phyloP scores from a whole-genome alignment of 2,329 filamentous ascomycete genomes.

The Alternaria infectoria region DNA sequence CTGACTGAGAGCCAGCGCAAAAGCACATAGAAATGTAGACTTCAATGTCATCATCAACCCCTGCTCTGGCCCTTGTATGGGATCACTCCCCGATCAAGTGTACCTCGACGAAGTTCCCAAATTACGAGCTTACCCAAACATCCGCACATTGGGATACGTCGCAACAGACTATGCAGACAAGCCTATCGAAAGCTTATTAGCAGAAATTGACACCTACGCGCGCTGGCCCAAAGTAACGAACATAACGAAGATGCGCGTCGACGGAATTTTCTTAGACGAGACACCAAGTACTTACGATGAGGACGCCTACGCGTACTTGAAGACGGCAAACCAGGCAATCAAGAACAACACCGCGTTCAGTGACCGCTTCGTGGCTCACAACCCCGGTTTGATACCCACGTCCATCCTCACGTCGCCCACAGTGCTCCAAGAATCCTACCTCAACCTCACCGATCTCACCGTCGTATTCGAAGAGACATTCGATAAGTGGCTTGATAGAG shows the following conservation, averaged over 20 bases:
- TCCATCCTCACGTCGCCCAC: conserved; percentile 23
- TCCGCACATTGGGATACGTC: conserved; percentile 59
- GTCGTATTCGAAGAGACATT: conserved; percentile 43
- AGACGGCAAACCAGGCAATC: conserved; percentile 24
- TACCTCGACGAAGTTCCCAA: conserved; percentile 51
- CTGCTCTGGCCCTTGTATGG: conserved; percentile 47
- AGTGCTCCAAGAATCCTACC: conserved; percentile 30
- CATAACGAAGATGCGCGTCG: conserved; percentile 51
- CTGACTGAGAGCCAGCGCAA: conserved; percentile 23
- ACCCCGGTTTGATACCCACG: conserved; percentile 32
- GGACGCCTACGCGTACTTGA: conserved; percentile 31
- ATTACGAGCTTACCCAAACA: conserved; percentile 54
- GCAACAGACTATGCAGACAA: conserved; percentile 56
- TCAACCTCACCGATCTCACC: conserved; percentile 41
- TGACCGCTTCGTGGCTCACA: conserved; percentile 38
- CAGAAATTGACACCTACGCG: conserved; percentile 57
- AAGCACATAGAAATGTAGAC: conserved; percentile 49
- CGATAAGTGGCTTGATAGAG: conserved; percentile 32
- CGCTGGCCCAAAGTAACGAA: conserved; percentile 51
- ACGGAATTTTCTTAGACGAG: conserved; percentile 62
- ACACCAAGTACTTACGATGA: conserved; percentile 46
- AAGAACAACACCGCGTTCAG: conserved; percentile 28
- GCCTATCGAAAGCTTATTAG: conserved; percentile 28
- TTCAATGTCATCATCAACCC: conserved; percentile 62
- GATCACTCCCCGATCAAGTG: conserved; percentile 32